phyloP scores from a whole-genome alignment of 2,329 filamentous ascomycete species.

The Fusarium floridanum region DNA sequence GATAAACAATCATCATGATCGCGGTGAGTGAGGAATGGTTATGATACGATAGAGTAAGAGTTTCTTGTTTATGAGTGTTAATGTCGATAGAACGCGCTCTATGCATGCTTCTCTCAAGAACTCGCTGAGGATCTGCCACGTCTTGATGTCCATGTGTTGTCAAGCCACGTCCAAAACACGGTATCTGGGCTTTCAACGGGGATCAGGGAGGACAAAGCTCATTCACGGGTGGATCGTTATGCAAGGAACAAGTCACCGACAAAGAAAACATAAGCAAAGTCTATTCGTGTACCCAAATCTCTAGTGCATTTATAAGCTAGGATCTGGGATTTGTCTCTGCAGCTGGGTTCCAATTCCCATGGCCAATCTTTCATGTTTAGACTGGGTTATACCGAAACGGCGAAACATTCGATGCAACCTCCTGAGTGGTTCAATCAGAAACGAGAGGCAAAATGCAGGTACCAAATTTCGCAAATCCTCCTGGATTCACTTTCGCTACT shows the following conservation, averaged over 20 bases:
- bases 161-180: neutral
- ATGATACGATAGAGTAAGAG: neutral
- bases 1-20: conserved; percentile 34
- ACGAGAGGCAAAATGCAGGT: neutral
- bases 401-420: conserved; percentile 30
- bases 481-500: conserved; percentile 3
- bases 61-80: neutral
- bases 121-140: neutral
- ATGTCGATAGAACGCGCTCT: neutral
- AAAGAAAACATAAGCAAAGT: conserved; percentile 26
- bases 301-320: conserved; percentile 19
- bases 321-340: conserved; percentile 8
- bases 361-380: conserved; percentile 32
- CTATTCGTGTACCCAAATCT: conserved; percentile 32
- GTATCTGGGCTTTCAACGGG: neutral
- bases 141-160: conserved; percentile 1
- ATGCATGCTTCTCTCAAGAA: neutral
- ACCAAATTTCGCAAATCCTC: conserved; percentile 7
- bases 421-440: conserved; percentile 12
- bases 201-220: neutral
- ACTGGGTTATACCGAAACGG: conserved; percentile 2
- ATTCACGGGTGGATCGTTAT: conserved; percentile 22
- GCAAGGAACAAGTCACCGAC: conserved; percentile 33
- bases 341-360: conserved; percentile 17
- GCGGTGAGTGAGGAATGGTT: conserved; percentile 14